Evolutionary conservation across 2,329 filamentous ascomycete species (phyloP).

Genomic region (Arthrobotrys megalospora): DNA sequence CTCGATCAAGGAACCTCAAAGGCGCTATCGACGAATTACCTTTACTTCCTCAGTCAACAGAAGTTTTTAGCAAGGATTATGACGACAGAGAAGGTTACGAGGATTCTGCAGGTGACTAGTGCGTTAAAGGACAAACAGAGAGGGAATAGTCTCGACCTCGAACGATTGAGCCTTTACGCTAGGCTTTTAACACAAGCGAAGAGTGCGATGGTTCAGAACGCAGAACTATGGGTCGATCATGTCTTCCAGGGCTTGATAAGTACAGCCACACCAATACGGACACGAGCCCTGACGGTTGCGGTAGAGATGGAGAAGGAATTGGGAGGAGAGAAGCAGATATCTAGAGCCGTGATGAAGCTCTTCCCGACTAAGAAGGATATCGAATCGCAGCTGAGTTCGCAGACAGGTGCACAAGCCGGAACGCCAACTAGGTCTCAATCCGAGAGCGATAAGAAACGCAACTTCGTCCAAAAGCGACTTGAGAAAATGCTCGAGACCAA

Average conservation of each 20-base stretch:
- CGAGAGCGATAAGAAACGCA: conserved; percentile 16
- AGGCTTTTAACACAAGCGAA: conserved; percentile 81
- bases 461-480: conserved; percentile 71
- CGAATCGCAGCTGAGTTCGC: conserved; percentile 63
- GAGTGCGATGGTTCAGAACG: conserved; percentile 78
- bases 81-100: conserved; percentile 78
- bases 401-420: not conserved
- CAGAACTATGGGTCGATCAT: conserved; percentile 83
- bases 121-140: conserved; percentile 80
- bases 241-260: conserved; percentile 87
- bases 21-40: conserved; percentile 81
- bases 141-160: conserved; percentile 84
- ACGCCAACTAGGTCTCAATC: conserved; percentile 66
- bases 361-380: conserved; percentile 70
- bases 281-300: conserved; percentile 81
- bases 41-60: conserved; percentile 85
- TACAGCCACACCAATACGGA: conserved; percentile 81
- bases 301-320: conserved; percentile 78
- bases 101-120: conserved; percentile 79
- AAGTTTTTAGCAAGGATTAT: conserved; percentile 83
- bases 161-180: conserved; percentile 83
- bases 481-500: conserved; percentile 76
- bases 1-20: conserved; percentile 80
- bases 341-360: conserved; percentile 73
- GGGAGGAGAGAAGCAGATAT: conserved; percentile 78